A percentile compares a stretch with the other conserved stretches of the same genome.
Evolutionary conservation across 306 rosid species (phyloP).

Genomic region (Citrullus colocynthis): DNA sequence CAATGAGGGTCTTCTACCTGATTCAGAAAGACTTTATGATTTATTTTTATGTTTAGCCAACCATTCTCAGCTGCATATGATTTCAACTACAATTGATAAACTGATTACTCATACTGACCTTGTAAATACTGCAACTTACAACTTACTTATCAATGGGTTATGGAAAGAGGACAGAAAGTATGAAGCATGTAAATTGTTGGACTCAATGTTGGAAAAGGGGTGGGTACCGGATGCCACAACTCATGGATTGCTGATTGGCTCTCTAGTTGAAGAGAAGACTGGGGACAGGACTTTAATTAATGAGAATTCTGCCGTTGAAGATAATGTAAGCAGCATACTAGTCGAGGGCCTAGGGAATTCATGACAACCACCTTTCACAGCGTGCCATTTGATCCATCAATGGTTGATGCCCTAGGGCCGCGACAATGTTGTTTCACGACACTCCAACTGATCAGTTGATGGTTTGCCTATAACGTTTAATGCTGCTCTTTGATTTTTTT

Average conservation of each 20-base stretch:
- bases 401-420: slow-evolving; percentile 36
- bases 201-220: slow-evolving; percentile 73
- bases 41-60: slow-evolving; percentile 37
- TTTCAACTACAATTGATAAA: slow-evolving; percentile 37
- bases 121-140: slow-evolving; percentile 34
- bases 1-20: slow-evolving; percentile 42
- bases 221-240: slow-evolving; percentile 74
- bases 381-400: background rate
- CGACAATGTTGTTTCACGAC: background rate
- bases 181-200: slow-evolving; percentile 45
- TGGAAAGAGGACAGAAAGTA: slow-evolving; percentile 63
- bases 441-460: background rate
- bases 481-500: background rate
- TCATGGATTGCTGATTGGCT: slow-evolving; percentile 68
- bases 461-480: background rate
- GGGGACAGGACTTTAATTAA: background rate
- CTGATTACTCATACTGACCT: slow-evolving; percentile 20
- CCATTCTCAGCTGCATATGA: slow-evolving; percentile 34
- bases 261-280: slow-evolving; percentile 27
- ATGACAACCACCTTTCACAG: background rate
- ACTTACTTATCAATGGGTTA: slow-evolving; percentile 50
- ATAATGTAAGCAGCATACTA: slow-evolving; percentile 65
- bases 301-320: slow-evolving; percentile 25
- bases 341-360: slow-evolving; percentile 41
- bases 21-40: slow-evolving; percentile 40